Percentiles rank a stretch among this genome's conserved stretches.
phyloP scores from a whole-genome alignment of 1,139 yeast genomes.

The Saccharomyces hybrid region DNA sequence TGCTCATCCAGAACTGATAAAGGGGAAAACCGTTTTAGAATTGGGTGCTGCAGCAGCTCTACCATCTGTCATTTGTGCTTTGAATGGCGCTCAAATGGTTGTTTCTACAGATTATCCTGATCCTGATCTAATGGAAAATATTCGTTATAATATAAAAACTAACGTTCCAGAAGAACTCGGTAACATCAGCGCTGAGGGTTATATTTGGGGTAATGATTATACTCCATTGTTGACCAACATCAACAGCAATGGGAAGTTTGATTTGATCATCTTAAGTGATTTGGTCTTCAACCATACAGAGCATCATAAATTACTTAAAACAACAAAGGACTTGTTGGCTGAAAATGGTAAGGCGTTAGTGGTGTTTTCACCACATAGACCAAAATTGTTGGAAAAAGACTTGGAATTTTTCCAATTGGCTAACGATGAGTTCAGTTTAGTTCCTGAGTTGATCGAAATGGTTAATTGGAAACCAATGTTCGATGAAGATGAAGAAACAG shows the following conservation, averaged over 20 bases:
- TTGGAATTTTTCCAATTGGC: slow-evolving; percentile 60
- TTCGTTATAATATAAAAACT: slow-evolving; percentile 56
- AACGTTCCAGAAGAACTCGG: slow-evolving; percentile 19
- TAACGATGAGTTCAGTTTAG: slow-evolving; percentile 56
- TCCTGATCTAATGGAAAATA: slow-evolving; percentile 66
- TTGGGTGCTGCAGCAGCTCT: slow-evolving; percentile 91
- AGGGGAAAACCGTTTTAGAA: slow-evolving; percentile 63
- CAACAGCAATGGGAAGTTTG: slow-evolving; percentile 45
- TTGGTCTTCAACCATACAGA: slow-evolving; percentile 91
- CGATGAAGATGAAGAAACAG: slow-evolving; percentile 74
- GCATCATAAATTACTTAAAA: slow-evolving; percentile 62
- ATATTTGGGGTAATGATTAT: slow-evolving; percentile 82
- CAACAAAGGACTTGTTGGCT: slow-evolving; percentile 58
- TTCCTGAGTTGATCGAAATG: slow-evolving; percentile 58
- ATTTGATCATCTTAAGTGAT: slow-evolving; percentile 76
- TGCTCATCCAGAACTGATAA: slow-evolving; percentile 45
- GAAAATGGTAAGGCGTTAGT: slow-evolving; percentile 66
- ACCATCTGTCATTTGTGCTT: slow-evolving; percentile 67
- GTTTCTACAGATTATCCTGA: slow-evolving; percentile 91
- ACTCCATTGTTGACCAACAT: slow-evolving; percentile 38
- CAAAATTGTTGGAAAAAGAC: slow-evolving; percentile 62
- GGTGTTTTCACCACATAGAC: slow-evolving; percentile 91
- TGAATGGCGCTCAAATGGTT: slow-evolving; percentile 59
- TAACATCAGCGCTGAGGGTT: slow-evolving; percentile 54
- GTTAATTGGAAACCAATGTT: slow-evolving; percentile 88